Percentiles rank a stretch among this genome's conserved stretches.
Conservation (phyloP, 192 early-diverging fungal species). For the Coemansia sp. region DNA sequence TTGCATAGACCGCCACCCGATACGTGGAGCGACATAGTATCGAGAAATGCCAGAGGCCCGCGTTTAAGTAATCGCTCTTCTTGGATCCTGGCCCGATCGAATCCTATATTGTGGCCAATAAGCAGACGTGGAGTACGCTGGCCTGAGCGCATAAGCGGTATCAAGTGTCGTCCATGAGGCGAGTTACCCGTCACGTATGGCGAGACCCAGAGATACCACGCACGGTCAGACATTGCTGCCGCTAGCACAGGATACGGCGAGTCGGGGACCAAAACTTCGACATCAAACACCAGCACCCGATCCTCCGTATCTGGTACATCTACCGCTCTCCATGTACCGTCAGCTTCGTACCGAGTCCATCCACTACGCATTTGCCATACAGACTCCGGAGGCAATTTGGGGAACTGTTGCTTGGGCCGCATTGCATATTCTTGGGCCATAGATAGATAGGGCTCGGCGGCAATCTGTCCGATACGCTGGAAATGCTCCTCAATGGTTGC, state of each 20-base stretch:
- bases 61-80: slow-evolving; percentile 80
- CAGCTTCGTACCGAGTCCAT: slow-evolving; percentile 80
- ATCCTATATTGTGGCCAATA: slow-evolving; percentile 93
- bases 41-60: slow-evolving; percentile 69
- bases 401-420: slow-evolving; percentile 20
- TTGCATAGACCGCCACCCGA: slow-evolving; percentile 86
- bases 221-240: slow-evolving; percentile 65
- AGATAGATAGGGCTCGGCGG: slow-evolving; percentile 61
- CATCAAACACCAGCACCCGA: slow-evolving; percentile 81
- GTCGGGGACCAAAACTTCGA: slow-evolving; percentile 73
- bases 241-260: slow-evolving; percentile 83
- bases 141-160: slow-evolving; percentile 63
- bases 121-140: slow-evolving; percentile 57
- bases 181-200: slow-evolving; percentile 68
- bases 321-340: slow-evolving; percentile 47
- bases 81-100: slow-evolving; percentile 83
- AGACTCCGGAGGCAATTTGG: slow-evolving; percentile 47
- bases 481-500: slow-evolving; percentile 80
- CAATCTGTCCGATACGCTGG: slow-evolving; percentile 65
- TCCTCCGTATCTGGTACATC: slow-evolving; percentile 59
- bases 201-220: slow-evolving; percentile 94
- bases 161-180: slow-evolving; percentile 58
- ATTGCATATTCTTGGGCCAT: slow-evolving; percentile 59
- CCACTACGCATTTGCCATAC: slow-evolving; percentile 65
- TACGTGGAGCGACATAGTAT: slow-evolving; percentile 94